phyloP scores from a whole-genome alignment of 2,329 filamentous ascomycete species.

The Ceratocystis alfenasii region DNA sequence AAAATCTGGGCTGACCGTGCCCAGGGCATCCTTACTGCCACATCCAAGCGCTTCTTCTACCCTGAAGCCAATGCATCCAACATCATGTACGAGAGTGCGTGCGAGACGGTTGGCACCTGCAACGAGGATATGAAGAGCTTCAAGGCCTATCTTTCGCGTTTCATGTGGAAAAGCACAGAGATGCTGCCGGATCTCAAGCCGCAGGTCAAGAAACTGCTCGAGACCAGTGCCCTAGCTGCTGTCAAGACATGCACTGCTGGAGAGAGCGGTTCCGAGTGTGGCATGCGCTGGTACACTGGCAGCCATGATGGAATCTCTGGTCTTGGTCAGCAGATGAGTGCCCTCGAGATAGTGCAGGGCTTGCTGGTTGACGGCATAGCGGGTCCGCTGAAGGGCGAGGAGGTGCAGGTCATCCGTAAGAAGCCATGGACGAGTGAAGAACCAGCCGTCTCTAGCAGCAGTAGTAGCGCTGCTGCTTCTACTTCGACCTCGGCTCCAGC shows the following conservation, averaged over 20 bases:
- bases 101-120: constrained; percentile 47
- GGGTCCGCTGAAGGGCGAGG: constrained; percentile 37
- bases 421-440: constrained; percentile 9
- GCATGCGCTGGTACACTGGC: constrained; percentile 50
- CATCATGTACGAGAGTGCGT: constrained; percentile 56
- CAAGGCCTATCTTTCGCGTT: constrained; percentile 56
- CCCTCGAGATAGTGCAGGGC: constrained; percentile 51
- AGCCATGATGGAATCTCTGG: constrained; percentile 44
- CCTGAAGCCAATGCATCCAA: constrained; percentile 41
- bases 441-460: neutral
- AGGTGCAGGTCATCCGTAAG: constrained; percentile 37
- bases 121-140: constrained; percentile 54
- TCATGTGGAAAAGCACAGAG: constrained; percentile 47
- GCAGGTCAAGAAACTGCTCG: constrained; percentile 39
- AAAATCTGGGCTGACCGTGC: constrained; percentile 44
- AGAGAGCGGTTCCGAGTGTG: constrained; percentile 41
- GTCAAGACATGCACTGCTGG: constrained; percentile 46
- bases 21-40: constrained; percentile 40
- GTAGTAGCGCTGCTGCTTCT: neutral
- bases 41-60: constrained; percentile 41
- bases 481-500: neutral
- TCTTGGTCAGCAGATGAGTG: constrained; percentile 53
- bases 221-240: constrained; percentile 43
- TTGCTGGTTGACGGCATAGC: constrained; percentile 37
- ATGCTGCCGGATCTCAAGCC: constrained; percentile 44